Base-by-base conservation (phyloP, 805 yeast genomes). In the Trichomonascus vanleenenianus region DNA sequence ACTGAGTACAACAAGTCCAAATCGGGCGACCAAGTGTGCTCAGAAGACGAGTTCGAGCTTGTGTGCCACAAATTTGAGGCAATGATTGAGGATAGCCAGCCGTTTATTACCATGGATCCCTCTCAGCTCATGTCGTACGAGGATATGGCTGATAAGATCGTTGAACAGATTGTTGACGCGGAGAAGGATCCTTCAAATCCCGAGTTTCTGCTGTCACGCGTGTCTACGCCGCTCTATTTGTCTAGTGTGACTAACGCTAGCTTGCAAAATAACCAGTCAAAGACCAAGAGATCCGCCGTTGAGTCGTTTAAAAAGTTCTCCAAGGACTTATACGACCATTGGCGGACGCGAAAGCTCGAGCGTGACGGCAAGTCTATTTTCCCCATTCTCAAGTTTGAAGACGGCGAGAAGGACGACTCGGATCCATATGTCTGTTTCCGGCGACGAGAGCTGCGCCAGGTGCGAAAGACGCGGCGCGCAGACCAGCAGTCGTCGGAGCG, bases 371-470 rank as follows among this genome's bases (percentile, higher is more conserved):
- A 76, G 54, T 64, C 83, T 3, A 75, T 93, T 16, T 74, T 78
- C 53, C 95, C 97, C 3, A 63, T 73, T 12, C 70, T 93, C 42
- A 85, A 81, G 61, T 88, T 85, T 61, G 97, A 89, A 66, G 89
- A 85, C 55, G 78, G 77, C 46, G 93, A 86, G 48, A 88, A 88
- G 58, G 97, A 89, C 57, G 97, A 89, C 57, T 77, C 76, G 49
- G 97, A 93, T 63, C 97, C 98, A 1, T 93, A 93, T 63, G 83
- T 87, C 35, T 87, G 97, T 68, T 93, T 93, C 71, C 78, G 98
- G 58, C 80, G 96, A 54, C 83, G 98, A 63, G 97, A 89, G 59
- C 83, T 87, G 53, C 79, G 98, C 53, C 97, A 85, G 60, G 93
- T 94, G 27, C 83, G 98, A 63, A 93, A 93, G 63, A 93, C 98